Evolutionary conservation across 371 early-diverging fungal species (phyloP).

Genomic region (Blastocladiella emersonii): DNA sequence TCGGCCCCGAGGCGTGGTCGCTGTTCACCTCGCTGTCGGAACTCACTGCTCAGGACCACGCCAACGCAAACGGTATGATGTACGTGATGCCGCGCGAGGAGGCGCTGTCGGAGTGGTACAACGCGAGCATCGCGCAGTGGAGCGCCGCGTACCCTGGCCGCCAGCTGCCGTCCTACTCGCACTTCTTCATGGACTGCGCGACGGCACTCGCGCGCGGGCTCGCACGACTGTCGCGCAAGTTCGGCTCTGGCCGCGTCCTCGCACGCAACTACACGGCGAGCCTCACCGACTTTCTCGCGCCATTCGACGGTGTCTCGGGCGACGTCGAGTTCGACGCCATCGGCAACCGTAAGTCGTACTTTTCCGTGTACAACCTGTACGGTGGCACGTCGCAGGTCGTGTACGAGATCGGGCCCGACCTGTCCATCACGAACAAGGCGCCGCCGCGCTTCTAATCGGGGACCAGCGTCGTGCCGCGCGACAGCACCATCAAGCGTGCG

Average conservation of each 20-base stretch:
- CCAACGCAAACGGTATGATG: not conserved
- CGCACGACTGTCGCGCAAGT: not conserved
- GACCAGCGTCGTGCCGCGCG: not conserved
- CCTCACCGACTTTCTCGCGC: not conserved
- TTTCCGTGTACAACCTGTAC: not conserved
- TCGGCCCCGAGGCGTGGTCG: not conserved
- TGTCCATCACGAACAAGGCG: not conserved
- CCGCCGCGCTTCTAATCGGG: not conserved
- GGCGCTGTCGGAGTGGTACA: not conserved
- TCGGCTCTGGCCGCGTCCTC: not conserved
- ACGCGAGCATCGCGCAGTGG: not conserved
- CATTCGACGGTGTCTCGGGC: not conserved
- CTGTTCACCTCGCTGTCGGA: not conserved
- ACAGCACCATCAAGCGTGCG: not conserved
- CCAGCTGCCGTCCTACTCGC: not conserved
- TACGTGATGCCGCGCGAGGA: not conserved
- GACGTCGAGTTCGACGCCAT: not conserved
- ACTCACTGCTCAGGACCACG: not conserved
- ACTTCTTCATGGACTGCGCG: not conserved
- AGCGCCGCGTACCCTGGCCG: not conserved
- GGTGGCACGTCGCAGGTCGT: not conserved
- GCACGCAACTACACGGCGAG: not conserved
- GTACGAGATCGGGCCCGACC: not conserved
- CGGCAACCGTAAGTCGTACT: not conserved
- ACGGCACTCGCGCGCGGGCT: not conserved